A percentile compares a stretch with the other conserved stretches of the same genome.
phyloP scores from a whole-genome alignment of 1,139 yeast genomes.

The Taphrina pruni region DNA sequence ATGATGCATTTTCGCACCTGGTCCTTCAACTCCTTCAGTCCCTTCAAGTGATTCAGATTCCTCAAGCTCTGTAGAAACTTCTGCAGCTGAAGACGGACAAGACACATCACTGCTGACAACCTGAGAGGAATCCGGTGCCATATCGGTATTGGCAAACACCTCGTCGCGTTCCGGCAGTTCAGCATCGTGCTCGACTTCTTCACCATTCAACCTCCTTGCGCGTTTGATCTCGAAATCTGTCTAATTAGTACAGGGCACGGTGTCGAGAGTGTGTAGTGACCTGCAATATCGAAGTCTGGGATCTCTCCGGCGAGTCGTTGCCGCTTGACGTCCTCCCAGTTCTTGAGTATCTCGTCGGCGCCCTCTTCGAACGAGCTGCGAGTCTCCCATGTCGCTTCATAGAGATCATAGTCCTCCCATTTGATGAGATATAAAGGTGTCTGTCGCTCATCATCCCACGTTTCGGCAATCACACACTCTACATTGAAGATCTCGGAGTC shows the following conservation, averaged over 20 bases:
- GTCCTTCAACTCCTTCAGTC: neutral
- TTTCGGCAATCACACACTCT: conserved; percentile 12
- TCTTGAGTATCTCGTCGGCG: conserved; percentile 7
- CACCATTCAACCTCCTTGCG: neutral
- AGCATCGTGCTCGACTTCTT: neutral
- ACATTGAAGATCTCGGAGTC: conserved; percentile 6
- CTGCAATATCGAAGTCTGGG: conserved; percentile 2
- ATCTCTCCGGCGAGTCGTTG: conserved; percentile 7
- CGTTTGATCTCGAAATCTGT: conserved; percentile 12
- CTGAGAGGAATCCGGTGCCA: no score
- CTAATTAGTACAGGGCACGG: no score
- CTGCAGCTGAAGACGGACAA: neutral
- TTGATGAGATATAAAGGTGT: conserved; percentile 3
- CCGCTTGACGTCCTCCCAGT: conserved; percentile 12
- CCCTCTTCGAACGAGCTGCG: conserved; percentile 16
- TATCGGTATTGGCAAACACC: neutral
- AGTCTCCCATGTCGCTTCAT: conserved; percentile 21
- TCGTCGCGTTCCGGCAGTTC: neutral
- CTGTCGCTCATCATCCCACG: conserved; percentile 4
- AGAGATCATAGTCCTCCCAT: conserved; percentile 16
- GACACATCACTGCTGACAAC: neutral
- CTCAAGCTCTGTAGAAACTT: neutral
- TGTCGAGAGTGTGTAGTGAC: neutral
- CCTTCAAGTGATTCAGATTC: neutral
- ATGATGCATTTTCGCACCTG: neutral